Evolutionary conservation across 1,284 basidiomycete species (phyloP).

Genomic region (Thelephora terrestris): DNA sequence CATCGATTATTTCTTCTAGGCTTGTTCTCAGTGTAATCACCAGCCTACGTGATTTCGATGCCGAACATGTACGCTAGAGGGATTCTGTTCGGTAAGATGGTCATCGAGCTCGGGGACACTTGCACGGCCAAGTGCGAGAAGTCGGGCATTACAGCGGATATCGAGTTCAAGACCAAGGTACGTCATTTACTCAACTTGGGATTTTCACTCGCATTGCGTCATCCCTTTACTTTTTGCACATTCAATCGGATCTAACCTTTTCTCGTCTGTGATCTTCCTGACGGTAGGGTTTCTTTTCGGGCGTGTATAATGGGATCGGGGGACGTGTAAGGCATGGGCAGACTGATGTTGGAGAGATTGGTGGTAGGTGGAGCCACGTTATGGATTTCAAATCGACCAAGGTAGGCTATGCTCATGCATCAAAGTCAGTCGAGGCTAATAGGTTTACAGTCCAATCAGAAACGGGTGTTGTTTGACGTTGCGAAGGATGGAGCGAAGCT

Average conservation of each 20-base stretch:
- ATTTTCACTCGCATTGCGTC: neutral
- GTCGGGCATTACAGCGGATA: slow-evolving; percentile 67
- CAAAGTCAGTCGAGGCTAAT: neutral
- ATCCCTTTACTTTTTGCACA: too few relatives aligned
- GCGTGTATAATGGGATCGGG: slow-evolving; percentile 86
- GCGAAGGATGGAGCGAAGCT: slow-evolving; percentile 60
- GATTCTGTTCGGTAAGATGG: slow-evolving; percentile 97
- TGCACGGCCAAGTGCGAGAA: slow-evolving; percentile 81
- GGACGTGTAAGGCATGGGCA: slow-evolving; percentile 69
- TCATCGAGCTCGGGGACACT: slow-evolving; percentile 90
- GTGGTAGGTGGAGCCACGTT: slow-evolving; percentile 83
- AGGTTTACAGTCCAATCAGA: slow-evolving; percentile 46
- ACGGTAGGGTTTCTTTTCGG: slow-evolving; percentile 87
- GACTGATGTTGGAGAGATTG: slow-evolving; percentile 77
- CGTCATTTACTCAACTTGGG: neutral
- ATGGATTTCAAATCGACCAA: slow-evolving; percentile 81
- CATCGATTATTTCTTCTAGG: neutral
- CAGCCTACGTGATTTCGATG: slow-evolving; percentile 85
- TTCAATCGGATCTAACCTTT: neutral
- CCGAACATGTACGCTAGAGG: slow-evolving; percentile 98
- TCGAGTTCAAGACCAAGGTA: slow-evolving; percentile 98
- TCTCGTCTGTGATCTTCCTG: neutral
- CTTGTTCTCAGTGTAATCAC: neutral
- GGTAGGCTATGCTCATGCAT: slow-evolving; percentile 28
- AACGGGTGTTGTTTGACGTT: slow-evolving; percentile 80